A percentile compares a stretch with the other conserved stretches of the same genome.
Evolutionary conservation across 1,139 yeast genomes (phyloP).

Genomic region (Zygosaccharomyces sapae): DNA sequence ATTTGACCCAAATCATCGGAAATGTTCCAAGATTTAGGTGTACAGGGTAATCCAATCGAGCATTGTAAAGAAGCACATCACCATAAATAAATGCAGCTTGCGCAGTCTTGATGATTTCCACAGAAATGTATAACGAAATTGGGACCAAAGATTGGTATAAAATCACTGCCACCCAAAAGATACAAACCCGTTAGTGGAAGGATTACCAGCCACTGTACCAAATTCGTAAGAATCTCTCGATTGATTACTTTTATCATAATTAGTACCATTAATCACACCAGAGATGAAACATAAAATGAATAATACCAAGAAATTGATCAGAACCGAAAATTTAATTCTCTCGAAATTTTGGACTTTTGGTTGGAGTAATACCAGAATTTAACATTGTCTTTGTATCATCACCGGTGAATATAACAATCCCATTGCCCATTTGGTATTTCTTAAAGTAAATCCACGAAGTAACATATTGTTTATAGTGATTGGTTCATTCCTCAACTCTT

Average conservation of each 20-base stretch:
- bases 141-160: slow-evolving; percentile 91
- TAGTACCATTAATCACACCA: slow-evolving; percentile 78
- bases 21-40: slow-evolving; percentile 95
- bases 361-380: slow-evolving; percentile 89
- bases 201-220: slow-evolving; percentile 50
- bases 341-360: slow-evolving; percentile 80
- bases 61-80: slow-evolving; percentile 83
- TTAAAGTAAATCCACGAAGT: slow-evolving; percentile 83
- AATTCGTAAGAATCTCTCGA: slow-evolving; percentile 72
- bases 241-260: slow-evolving; percentile 48
- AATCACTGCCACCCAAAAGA: slow-evolving; percentile 88
- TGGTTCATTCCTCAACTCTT: slow-evolving; percentile 55
- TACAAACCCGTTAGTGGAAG: slow-evolving; percentile 77
- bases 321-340: slow-evolving; percentile 77
- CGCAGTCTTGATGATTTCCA: slow-evolving; percentile 89
- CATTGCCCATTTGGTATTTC: slow-evolving; percentile 92
- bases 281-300: slow-evolving; percentile 78
- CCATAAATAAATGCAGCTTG: slow-evolving; percentile 93
- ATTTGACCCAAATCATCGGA: slow-evolving; percentile 97
- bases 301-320: slow-evolving; percentile 69
- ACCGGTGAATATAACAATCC: slow-evolving; percentile 91
- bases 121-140: slow-evolving; percentile 87
- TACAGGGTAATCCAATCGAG: slow-evolving; percentile 81
- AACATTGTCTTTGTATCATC: slow-evolving; percentile 87
- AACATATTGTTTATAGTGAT: slow-evolving; percentile 74